These are phyloP conservation scores for Phytopythium cucurbitacearum DNA, from an alignment of 352 stramenopile species.

Conservation along the genomic window DNA sequence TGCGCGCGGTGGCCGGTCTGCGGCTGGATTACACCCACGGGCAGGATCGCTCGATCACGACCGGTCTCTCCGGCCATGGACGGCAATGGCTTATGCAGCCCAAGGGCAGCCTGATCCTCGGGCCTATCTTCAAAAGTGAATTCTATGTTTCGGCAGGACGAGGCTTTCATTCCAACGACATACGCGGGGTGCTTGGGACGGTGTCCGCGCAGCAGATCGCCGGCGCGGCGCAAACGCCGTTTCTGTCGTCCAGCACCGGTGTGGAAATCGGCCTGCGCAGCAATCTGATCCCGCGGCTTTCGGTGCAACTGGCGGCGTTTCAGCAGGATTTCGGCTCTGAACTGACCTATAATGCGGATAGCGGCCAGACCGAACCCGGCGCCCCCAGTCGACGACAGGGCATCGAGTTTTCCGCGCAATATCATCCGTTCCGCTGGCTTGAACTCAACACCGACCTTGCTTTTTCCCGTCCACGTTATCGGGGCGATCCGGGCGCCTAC, in stretches of 20 bases:
- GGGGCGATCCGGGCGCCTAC: constrained; percentile 1
- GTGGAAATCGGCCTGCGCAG: constrained; percentile 2
- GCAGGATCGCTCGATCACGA: constrained; percentile 2
- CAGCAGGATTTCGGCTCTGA: constrained; percentile 2
- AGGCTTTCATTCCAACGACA: constrained; percentile 3
- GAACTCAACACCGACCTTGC: constrained; percentile 2
- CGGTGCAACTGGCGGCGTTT: constrained; percentile 2
- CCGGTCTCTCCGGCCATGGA: constrained; percentile 1
- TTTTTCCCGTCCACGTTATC: constrained; percentile 3
- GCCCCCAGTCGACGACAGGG: constrained; percentile 1
- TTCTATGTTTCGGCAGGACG: constrained; percentile 2
- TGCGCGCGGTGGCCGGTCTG: constrained; percentile 1
- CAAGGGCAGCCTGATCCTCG: constrained; percentile 2
- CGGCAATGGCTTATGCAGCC: constrained; percentile 2
- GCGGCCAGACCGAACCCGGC: constrained; percentile 1
- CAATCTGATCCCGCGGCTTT: constrained; percentile 2
- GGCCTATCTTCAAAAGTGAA: constrained; percentile 3
- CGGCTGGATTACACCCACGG: constrained; percentile 2
- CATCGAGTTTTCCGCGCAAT: constrained; percentile 2
- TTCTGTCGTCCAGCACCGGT: constrained; percentile 2
- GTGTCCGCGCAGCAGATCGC: constrained; percentile 1
- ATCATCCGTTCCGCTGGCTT: constrained; percentile 2
- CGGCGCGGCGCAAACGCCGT: constrained; percentile 1
- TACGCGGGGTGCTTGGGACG: constrained; percentile 1
- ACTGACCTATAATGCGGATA: constrained; percentile 3